These are phyloP conservation scores for Mycena vitilis DNA, from an alignment of 768 basidiomycete species.

Conservation along the genomic window DNA sequence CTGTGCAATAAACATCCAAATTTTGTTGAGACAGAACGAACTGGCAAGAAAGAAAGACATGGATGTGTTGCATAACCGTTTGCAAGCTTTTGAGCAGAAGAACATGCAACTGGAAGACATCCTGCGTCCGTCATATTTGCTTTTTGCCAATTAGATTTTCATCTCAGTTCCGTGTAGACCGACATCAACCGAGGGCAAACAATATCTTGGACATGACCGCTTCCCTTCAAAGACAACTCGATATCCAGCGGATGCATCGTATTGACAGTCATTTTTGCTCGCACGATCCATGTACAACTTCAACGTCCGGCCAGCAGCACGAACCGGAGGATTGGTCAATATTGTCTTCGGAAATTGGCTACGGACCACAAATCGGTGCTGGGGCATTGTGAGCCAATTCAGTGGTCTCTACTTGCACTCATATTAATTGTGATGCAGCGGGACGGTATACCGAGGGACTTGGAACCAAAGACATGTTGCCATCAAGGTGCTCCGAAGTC, in stretches of 20 bases:
- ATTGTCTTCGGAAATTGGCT: slow-evolving; percentile 18
- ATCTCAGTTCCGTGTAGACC: slow-evolving; percentile 1
- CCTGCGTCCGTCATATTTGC: too few species aligned
- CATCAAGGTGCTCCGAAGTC: not conserved
- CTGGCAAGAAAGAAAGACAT: too few species aligned
- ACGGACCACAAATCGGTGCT: slow-evolving; percentile 14
- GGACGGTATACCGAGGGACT: slow-evolving; percentile 11
- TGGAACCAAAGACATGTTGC: slow-evolving; percentile 26
- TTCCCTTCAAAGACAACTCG: not conserved
- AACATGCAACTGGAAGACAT: too few species aligned
- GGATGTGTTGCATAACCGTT: too few species aligned
- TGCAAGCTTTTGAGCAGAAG: too few species aligned
- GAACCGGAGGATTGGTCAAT: slow-evolving; percentile 25
- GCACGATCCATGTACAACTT: slow-evolving; percentile 13
- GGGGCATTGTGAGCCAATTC: slow-evolving; percentile 18
- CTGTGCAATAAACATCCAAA: too few species aligned
- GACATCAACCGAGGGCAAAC: slow-evolving; percentile 7
- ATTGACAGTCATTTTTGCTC: slow-evolving; percentile 8
- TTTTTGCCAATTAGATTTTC: too few species aligned
- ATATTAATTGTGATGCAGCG: not conserved
- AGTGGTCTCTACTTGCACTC: not conserved
- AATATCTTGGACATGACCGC: slow-evolving; percentile 6
- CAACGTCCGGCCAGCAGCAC: not conserved
- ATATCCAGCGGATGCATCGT: not conserved
- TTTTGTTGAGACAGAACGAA: too few species aligned